phyloP scores from a whole-genome alignment of 768 basidiomycete genomes.

The Russula griseocarnosa region DNA sequence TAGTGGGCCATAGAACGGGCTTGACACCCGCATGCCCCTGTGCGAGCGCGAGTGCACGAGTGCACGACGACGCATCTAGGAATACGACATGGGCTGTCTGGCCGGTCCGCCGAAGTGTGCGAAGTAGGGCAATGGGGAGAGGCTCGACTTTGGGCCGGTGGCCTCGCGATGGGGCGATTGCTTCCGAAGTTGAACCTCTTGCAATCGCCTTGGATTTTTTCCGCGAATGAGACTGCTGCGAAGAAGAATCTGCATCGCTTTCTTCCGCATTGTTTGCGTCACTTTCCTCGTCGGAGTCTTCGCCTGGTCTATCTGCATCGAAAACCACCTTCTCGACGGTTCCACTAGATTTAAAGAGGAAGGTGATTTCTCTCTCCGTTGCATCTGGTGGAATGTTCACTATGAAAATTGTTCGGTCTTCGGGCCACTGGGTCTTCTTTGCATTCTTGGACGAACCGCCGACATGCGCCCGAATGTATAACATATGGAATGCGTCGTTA shows the following conservation, averaged over 20 bases:
- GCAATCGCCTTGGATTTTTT: slow-evolving; percentile 36
- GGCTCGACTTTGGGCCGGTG: slow-evolving; percentile 52
- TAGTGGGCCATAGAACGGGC: slow-evolving; percentile 57
- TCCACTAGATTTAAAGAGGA: slow-evolving; percentile 75
- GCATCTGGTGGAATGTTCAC: slow-evolving; percentile 89
- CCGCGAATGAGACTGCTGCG: slow-evolving; percentile 29
- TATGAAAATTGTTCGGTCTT: slow-evolving; percentile 77
- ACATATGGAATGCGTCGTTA: slow-evolving; percentile 52
- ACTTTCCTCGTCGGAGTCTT: slow-evolving; percentile 38
- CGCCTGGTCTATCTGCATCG: slow-evolving; percentile 42
- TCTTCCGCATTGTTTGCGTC: slow-evolving; percentile 39
- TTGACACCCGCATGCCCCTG: slow-evolving; percentile 40
- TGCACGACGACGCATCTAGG: slow-evolving; percentile 68
- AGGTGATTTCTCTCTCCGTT: slow-evolving; percentile 71
- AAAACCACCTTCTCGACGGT: slow-evolving; percentile 74
- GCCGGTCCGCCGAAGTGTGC: slow-evolving; percentile 60
- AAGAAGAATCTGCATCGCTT: slow-evolving; percentile 21
- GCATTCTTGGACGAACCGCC: slow-evolving; percentile 39
- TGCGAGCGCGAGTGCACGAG: slow-evolving; percentile 54
- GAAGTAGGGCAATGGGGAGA: slow-evolving; percentile 51
- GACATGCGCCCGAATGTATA: slow-evolving; percentile 72
- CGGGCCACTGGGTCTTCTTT: slow-evolving; percentile 36
- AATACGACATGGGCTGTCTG: slow-evolving; percentile 66
- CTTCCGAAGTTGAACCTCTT: neutral
- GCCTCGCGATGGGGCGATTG: slow-evolving; percentile 28